Conservation (phyloP, 306 rosid genomes). For the Morella rubra region DNA sequence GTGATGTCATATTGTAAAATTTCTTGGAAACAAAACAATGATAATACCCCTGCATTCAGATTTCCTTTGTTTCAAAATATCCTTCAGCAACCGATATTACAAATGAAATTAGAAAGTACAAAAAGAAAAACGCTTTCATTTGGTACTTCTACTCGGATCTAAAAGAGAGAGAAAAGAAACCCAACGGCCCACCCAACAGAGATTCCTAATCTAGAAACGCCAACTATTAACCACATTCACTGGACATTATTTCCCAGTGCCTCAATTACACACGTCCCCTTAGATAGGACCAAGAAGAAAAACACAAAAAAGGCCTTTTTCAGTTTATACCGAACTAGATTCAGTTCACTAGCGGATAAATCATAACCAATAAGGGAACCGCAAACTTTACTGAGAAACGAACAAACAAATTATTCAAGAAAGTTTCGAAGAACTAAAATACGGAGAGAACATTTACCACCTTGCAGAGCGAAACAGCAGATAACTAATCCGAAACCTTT, state of each 20-base stretch:
- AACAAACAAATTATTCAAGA: not conserved
- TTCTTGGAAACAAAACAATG: not conserved
- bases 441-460: not conserved
- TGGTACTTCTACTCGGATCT: too few relatives aligned
- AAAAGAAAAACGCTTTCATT: not conserved
- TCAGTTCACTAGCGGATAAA: not conserved
- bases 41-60: not conserved
- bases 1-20: not conserved
- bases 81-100: conserved; percentile 12
- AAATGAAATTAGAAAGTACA: not conserved
- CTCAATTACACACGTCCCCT: not conserved
- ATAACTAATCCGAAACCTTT: not conserved
- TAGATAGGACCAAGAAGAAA: not conserved
- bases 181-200: not conserved
- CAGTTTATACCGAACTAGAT: not conserved
- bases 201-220: not conserved
- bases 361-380: not conserved
- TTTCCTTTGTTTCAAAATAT: not conserved
- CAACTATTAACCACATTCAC: not conserved
- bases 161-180: not conserved
- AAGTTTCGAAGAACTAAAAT: not conserved
- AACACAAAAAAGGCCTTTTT: not conserved
- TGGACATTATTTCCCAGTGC: not conserved
- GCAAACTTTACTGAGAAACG: not conserved
- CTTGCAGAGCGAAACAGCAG: not conserved